phyloP scores from a whole-genome alignment of 73 alveolate species.

The Diophrys appendiculata region DNA sequence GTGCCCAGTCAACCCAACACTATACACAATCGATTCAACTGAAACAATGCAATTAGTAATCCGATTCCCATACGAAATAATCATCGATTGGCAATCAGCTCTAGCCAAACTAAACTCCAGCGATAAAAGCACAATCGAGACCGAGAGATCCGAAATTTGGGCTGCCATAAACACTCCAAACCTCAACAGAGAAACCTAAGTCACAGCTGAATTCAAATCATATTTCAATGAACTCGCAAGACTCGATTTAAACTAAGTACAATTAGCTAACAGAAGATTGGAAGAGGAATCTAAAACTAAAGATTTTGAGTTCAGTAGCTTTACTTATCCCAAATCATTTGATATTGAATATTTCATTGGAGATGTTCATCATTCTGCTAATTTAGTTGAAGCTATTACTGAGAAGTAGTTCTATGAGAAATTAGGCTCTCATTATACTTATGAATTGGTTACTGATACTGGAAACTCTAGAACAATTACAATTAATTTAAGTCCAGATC shows the following conservation, averaged over 20 bases:
- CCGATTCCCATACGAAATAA: not conserved
- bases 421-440: not conserved
- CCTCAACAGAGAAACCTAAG: not conserved
- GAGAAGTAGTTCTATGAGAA: not conserved
- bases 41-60: too few species aligned
- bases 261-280: not conserved
- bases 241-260: too few species aligned
- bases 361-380: not conserved
- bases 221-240: not conserved
- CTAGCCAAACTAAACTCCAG: not conserved
- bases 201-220: not conserved
- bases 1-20: not conserved
- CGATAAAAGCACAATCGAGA: not conserved
- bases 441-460: not conserved
- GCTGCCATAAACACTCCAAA: not conserved
- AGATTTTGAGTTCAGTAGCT: not conserved
- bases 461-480: not conserved
- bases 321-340: not conserved
- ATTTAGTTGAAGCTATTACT: not conserved
- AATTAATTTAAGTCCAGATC: not conserved
- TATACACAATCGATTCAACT: not conserved
- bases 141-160: not conserved
- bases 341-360: not conserved
- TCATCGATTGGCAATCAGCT: not conserved
- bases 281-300: not conserved